These are phyloP conservation scores for Mycena latifolia DNA, from an alignment of 768 basidiomycete species.

Conservation along the genomic window DNA sequence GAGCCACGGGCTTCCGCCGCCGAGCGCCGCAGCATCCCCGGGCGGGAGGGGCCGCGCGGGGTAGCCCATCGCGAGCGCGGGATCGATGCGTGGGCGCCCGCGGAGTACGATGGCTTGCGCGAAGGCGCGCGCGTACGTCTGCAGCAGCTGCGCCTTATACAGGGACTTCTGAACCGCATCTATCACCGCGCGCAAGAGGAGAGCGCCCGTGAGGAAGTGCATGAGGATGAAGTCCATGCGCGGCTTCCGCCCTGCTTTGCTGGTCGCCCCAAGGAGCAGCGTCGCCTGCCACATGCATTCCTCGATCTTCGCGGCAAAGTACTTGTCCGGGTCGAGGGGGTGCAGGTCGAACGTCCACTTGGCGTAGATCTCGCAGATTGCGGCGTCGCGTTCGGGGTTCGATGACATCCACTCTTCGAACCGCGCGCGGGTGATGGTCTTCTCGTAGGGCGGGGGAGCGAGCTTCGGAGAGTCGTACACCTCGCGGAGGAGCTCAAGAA, in stretches of 20 bases:
- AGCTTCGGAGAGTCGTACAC: constrained; percentile 4
- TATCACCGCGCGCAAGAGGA: constrained; percentile 62
- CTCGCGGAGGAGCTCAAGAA: constrained; percentile 22
- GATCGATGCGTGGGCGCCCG: constrained; percentile 67
- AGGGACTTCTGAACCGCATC: constrained; percentile 45
- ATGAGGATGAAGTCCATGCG: constrained; percentile 71
- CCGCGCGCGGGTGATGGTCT: background rate
- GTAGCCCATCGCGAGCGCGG: constrained; percentile 57
- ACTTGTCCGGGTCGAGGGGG: background rate
- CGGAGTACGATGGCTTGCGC: constrained; percentile 53
- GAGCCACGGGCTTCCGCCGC: constrained; percentile 62
- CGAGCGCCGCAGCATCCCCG: background rate
- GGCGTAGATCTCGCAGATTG: constrained; percentile 17
- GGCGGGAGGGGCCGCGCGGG: constrained; percentile 52
- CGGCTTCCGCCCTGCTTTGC: constrained; percentile 60
- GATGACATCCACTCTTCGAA: background rate
- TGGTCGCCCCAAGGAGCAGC: constrained; percentile 61
- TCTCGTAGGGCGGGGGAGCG: constrained; percentile 3
- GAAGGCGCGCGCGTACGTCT: constrained; percentile 53
- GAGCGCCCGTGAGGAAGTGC: constrained; percentile 66
- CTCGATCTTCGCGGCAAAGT: constrained; percentile 58
- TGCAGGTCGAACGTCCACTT: constrained; percentile 18
- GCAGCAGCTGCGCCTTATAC: constrained; percentile 60
- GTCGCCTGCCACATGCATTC: constrained; percentile 64
- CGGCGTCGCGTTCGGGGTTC: constrained; percentile 5